A percentile compares a stretch with the other conserved stretches of the same genome.
phyloP scores from a whole-genome alignment of 2,329 filamentous ascomycete genomes.

The Amphichorda felina region DNA sequence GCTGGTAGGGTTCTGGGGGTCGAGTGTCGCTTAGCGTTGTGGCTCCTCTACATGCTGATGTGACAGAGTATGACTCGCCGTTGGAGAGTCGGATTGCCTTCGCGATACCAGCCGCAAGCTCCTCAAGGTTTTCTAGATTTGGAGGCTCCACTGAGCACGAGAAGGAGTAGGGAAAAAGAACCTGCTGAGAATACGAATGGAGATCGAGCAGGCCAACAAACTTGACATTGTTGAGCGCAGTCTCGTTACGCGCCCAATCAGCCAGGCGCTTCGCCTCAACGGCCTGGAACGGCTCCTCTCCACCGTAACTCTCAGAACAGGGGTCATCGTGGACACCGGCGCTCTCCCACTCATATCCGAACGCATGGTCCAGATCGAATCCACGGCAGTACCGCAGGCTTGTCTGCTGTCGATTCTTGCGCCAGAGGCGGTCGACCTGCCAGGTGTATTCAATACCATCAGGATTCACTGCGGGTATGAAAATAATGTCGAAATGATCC shows the following conservation, averaged over 20 bases:
- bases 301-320: conserved; percentile 84
- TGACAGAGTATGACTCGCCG: conserved; percentile 64
- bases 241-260: conserved; percentile 74
- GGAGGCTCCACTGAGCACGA: conserved; percentile 70
- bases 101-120: conserved; percentile 75
- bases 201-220: conserved; percentile 84
- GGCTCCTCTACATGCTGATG: conserved; percentile 78
- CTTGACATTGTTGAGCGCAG: conserved; percentile 53
- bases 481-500: conserved; percentile 74
- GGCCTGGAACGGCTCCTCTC: conserved; percentile 71
- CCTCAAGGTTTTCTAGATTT: conserved; percentile 82
- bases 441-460: conserved; percentile 94
- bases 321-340: conserved; percentile 57
- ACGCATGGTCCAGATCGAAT: conserved; percentile 80
- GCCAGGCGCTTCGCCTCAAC: conserved; percentile 66
- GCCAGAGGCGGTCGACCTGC: conserved; percentile 85
- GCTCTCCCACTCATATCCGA: conserved; percentile 74
- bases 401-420: conserved; percentile 84
- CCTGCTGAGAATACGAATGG: conserved; percentile 91
- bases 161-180: conserved; percentile 86
- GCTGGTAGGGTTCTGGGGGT: conserved; percentile 12
- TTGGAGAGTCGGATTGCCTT: conserved; percentile 79
- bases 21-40: conserved; percentile 23
- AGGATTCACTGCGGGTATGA: conserved; percentile 82
- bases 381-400: conserved; percentile 74